Conservation (phyloP, 2,329 filamentous ascomycete genomes). For the Pyricularia grisea region DNA sequence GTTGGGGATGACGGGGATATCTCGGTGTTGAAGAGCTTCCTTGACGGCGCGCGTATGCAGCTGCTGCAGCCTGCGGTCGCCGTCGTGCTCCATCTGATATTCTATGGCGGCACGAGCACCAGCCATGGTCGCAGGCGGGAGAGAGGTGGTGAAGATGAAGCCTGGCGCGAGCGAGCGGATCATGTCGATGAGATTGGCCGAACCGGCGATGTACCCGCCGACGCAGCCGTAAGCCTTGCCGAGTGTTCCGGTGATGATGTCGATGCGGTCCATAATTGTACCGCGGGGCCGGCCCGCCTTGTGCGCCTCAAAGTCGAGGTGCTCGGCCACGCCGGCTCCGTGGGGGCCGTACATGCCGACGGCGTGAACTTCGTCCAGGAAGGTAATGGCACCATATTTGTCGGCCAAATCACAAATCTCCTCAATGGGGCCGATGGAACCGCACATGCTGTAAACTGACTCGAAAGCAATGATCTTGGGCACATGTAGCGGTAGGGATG, state of each 20-base stretch:
- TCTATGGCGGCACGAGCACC: slow-evolving; percentile 87
- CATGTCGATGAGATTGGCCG: slow-evolving; percentile 71
- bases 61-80: slow-evolving; percentile 87
- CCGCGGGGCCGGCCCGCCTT: slow-evolving; percentile 63
- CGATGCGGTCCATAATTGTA: slow-evolving; percentile 89
- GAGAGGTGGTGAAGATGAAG: slow-evolving; percentile 16
- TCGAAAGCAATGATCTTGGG: slow-evolving; percentile 99
- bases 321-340: slow-evolving; percentile 92
- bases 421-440: slow-evolving; percentile 91
- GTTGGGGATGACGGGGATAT: slow-evolving; percentile 96
- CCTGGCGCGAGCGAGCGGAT: slow-evolving; percentile 5
- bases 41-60: slow-evolving; percentile 94
- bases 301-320: slow-evolving; percentile 89
- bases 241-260: slow-evolving; percentile 95
- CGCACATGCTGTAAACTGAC: slow-evolving; percentile 99
- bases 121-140: slow-evolving; percentile 94
- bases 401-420: slow-evolving; percentile 93
- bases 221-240: slow-evolving; percentile 98
- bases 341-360: slow-evolving; percentile 98
- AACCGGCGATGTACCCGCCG: slow-evolving; percentile 94
- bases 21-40: slow-evolving; percentile 63
- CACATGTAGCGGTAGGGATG: slow-evolving; percentile 70
- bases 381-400: slow-evolving; percentile 95
- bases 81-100: slow-evolving; percentile 78
- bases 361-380: slow-evolving; percentile 96